These are phyloP conservation scores for Primulina tabacum DNA, from an alignment of 257 asterid genomes.

Conservation along the genomic window DNA sequence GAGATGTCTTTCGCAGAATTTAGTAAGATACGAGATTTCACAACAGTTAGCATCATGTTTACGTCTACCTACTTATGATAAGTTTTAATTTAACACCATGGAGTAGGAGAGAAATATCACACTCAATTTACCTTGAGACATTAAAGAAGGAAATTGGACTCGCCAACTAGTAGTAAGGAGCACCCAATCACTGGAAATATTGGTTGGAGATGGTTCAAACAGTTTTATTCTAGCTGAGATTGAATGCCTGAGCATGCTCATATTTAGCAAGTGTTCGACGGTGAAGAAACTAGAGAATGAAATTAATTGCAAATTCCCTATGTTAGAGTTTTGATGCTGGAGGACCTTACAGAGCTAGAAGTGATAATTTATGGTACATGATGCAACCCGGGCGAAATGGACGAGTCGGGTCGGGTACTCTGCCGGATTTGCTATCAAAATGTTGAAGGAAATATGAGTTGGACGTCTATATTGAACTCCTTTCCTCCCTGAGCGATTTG, in stretches of 20 bases:
- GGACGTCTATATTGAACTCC: too few relatives aligned
- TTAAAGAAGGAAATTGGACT: conserved; percentile 3
- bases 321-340: background rate
- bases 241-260: too few relatives aligned
- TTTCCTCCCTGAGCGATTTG: too few relatives aligned
- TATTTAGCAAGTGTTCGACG: too few relatives aligned
- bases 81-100: too few relatives aligned
- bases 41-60: background rate
- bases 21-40: background rate
- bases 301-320: background rate
- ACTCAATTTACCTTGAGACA: background rate
- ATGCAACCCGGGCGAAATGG: too few relatives aligned
- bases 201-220: background rate
- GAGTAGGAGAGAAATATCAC: background rate
- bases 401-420: too few relatives aligned
- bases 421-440: too few relatives aligned
- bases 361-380: background rate
- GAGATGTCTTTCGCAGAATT: too few relatives aligned
- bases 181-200: background rate
- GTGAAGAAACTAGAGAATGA: background rate
- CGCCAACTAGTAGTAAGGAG: background rate
- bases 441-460: too few relatives aligned
- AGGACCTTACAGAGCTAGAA: background rate
- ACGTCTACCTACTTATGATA: too few relatives aligned
- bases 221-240: too few relatives aligned